Evolutionary conservation across 1,284 basidiomycete genomes (phyloP).

Genomic region (Malassezia caprae): DNA sequence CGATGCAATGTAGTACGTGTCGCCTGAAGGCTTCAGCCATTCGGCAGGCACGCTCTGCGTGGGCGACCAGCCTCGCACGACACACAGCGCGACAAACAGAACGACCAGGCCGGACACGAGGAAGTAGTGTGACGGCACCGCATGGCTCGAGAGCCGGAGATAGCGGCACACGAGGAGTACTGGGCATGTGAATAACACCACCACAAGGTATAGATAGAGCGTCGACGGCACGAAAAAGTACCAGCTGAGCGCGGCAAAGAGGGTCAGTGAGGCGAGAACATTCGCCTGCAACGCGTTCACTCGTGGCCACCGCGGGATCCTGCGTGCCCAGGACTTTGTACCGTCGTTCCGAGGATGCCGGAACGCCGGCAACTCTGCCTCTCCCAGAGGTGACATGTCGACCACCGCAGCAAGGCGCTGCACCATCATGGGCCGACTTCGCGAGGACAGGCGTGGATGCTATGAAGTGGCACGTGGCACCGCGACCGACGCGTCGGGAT

Average conservation of each 20-base stretch:
- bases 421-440: neutral
- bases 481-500: neutral
- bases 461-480: neutral
- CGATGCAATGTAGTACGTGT: conserved; percentile 29
- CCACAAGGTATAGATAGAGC: conserved; percentile 15
- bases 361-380: neutral
- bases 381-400: neutral
- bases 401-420: neutral
- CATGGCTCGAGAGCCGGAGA: neutral
- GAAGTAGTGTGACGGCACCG: neutral
- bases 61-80: conserved; percentile 6
- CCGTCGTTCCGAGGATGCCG: neutral
- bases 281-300: neutral
- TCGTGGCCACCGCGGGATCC: neutral
- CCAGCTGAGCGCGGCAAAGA: conserved; percentile 3
- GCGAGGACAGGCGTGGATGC: neutral
- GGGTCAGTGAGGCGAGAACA: neutral
- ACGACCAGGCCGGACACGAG: neutral
- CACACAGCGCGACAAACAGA: neutral
- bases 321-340: neutral
- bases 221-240: conserved; percentile 21
- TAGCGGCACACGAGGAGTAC: neutral
- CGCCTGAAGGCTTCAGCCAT: neutral
- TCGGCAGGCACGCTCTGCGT: neutral
- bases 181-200: conserved; percentile 12